Base-by-base conservation (phyloP, 805 yeast species). In the Wickerhamiella sergipiensis region DNA sequence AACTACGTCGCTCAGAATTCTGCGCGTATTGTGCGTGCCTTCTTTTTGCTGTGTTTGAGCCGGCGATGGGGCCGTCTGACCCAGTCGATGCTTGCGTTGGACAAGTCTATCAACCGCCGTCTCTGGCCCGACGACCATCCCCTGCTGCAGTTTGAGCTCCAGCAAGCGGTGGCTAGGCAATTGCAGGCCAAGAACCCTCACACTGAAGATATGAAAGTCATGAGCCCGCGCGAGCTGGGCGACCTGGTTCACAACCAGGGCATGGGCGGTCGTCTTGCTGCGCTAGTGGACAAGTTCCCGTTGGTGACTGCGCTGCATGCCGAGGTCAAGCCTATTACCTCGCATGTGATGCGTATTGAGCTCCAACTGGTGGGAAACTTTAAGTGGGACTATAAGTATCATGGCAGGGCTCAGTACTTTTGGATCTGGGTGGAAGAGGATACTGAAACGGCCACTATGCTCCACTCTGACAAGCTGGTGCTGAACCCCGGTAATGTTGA, bases 1-100 rank as follows among this genome's bases (percentile, higher is more conserved):
- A 84, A 86, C 55, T 92, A 92, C 64, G 95, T 92, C 51, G 97
- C 97, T 1, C 98, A 92, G 61, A 92, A 92, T 61, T 77, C 97
- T 3, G 87, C 90, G 1, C 80, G 99, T 71, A 90, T 92, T 33
- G 79, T 95, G 57, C 77, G 97, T 23, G 96, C 98, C 0, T 71
- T 94, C 47, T 88, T 92, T 59, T 68, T 89, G 55, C 80, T 92
- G 54, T 94, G 95, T 38, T 70, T 92, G 36, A 85, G 86, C 61
- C 73, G 98, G 57, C 72, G 94, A 52, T 92, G 99, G 99, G 96
- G 97, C 1, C 65, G 69, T 6, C 80, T 88, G 54, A 75, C 92
- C 47, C 77, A 80, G 51, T 76, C 83, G 6, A 75, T 89, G 76
- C 68, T 92, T 26, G 76, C 86, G 7, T 71, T 92, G 19, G 90